Conservation (phyloP, 768 basidiomycete genomes). For the Termitomyces bulborhizus region DNA sequence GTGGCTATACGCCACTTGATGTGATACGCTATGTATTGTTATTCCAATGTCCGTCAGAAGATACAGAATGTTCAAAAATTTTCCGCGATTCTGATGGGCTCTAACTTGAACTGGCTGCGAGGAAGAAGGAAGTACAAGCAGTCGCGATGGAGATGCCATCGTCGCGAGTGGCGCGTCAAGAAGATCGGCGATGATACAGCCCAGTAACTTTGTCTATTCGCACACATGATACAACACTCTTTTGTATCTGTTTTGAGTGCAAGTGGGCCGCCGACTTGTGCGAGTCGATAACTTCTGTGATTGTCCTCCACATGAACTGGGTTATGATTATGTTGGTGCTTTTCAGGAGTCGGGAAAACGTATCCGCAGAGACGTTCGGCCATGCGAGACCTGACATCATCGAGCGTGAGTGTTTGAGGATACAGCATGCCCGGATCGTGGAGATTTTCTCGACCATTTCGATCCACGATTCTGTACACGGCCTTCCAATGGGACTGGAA, state of each 20-base stretch:
- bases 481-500: constrained; percentile 3
- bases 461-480: constrained; percentile 2
- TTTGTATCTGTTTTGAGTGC: not conserved
- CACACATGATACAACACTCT: constrained; percentile 3
- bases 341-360: constrained; percentile 2
- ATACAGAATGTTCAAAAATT: not conserved
- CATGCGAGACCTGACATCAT: constrained; percentile 6
- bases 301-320: not conserved
- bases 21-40: not conserved
- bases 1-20: not conserved
- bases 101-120: constrained; percentile 4
- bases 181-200: constrained; percentile 7
- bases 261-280: not conserved
- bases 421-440: constrained; percentile 5
- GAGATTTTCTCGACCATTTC: not conserved
- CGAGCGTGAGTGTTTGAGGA: constrained; percentile 1
- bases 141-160: constrained; percentile 8
- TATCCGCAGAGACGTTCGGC: constrained; percentile 2
- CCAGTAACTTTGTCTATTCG: constrained; percentile 4
- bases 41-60: not conserved
- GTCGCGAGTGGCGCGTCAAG: constrained; percentile 5
- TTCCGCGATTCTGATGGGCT: not conserved
- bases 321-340: not conserved
- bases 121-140: constrained; percentile 5
- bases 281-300: not conserved